These are phyloP conservation scores for Gymnopilus dilepis DNA, from an alignment of 768 basidiomycete genomes.

Conservation along the genomic window DNA sequence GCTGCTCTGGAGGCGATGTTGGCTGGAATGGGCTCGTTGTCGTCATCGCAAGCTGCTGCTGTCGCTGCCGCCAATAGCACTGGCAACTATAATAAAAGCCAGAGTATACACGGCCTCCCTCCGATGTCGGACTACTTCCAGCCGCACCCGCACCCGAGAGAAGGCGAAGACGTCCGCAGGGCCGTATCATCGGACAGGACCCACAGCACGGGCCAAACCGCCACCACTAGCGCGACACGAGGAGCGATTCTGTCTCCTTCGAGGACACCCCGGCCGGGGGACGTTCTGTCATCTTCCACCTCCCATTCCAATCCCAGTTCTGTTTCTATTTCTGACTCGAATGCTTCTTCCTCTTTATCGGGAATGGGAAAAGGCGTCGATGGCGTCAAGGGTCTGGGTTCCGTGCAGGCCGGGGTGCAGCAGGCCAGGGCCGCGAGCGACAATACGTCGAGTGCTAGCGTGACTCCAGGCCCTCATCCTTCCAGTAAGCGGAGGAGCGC, in stretches of 20 bases:
- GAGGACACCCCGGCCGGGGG: constrained; percentile 28
- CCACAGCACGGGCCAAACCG: neutral
- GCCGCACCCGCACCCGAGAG: neutral
- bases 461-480: neutral
- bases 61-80: neutral
- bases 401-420: neutral
- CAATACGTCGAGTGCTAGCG: neutral
- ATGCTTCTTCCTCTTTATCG: neutral
- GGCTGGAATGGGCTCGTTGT: neutral
- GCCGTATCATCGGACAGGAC: neutral
- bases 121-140: constrained; percentile 17
- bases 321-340: neutral
- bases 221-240: neutral
- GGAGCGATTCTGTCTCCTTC: constrained; percentile 14
- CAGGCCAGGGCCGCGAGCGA: neutral
- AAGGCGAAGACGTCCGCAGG: neutral
- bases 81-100: neutral
- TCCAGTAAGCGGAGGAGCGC: neutral
- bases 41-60: neutral
- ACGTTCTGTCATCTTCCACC: constrained; percentile 9
- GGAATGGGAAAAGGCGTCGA: neutral
- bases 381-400: neutral
- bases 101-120: neutral
- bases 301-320: too few species aligned
- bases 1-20: neutral